Evolutionary conservation across 805 yeast species (phyloP).

Genomic region (Zygoascus biomembranicola): DNA sequence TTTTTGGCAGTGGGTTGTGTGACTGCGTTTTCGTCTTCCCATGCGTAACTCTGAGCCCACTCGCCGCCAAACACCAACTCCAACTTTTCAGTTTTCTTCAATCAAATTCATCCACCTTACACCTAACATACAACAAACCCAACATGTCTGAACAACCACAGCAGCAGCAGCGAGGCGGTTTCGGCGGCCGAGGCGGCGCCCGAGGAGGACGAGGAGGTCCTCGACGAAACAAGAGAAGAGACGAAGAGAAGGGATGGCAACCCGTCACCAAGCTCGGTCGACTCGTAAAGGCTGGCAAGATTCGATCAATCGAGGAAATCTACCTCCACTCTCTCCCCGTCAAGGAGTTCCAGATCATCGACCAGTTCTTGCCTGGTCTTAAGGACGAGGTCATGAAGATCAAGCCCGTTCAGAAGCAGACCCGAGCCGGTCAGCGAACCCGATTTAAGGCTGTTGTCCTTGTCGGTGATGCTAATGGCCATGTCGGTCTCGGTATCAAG

Average conservation of each 20-base stretch:
- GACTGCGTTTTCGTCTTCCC: too few relatives aligned
- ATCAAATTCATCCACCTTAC: not conserved
- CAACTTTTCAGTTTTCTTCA: not conserved
- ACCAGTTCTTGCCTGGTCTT: conserved; percentile 88
- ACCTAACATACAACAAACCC: conserved; percentile 8
- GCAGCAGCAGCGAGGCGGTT: conserved; percentile 26
- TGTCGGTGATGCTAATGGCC: conserved; percentile 99
- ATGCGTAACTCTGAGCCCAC: not conserved
- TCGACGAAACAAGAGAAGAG: conserved; percentile 71
- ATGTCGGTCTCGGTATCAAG: conserved; percentile 99
- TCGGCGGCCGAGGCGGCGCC: conserved; percentile 30
- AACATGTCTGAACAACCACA: conserved; percentile 27
- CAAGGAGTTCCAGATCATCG: conserved; percentile 99
- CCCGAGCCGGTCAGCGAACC: conserved; percentile 99
- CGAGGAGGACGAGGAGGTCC: conserved; percentile 47
- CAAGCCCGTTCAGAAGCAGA: conserved; percentile 99
- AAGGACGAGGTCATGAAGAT: conserved; percentile 99
- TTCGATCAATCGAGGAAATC: conserved; percentile 93
- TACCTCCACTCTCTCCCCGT: conserved; percentile 99
- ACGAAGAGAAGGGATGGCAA: conserved; percentile 98
- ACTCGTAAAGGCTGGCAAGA: conserved; percentile 98
- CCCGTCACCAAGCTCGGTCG: conserved; percentile 99
- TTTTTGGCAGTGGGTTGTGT: not conserved
- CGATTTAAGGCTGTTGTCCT: conserved; percentile 99
- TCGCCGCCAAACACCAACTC: not conserved